Evolutionary conservation across 495 filamentous ascomycete species (phyloP).

Genomic region (Cenococcum geophilum): DNA sequence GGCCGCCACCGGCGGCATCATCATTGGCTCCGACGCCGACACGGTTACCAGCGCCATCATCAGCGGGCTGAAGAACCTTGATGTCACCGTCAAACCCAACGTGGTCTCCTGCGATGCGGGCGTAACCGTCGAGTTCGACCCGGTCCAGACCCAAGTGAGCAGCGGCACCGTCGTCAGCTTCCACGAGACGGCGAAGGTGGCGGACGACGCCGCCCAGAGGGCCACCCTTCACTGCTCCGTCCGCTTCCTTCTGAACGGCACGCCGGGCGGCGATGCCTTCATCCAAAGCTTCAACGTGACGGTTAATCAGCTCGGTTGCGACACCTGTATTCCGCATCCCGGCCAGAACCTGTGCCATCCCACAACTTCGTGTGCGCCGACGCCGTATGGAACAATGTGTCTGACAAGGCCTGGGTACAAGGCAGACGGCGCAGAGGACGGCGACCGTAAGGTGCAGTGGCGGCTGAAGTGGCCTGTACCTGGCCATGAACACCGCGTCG

Average conservation of each 20-base stretch:
- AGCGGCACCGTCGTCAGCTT: constrained; percentile 10
- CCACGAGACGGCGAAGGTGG: constrained; percentile 5
- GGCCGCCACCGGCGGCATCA: constrained; percentile 14
- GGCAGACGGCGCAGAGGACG: neutral
- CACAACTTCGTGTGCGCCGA: constrained; percentile 8
- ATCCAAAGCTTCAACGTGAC: constrained; percentile 8
- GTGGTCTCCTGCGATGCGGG: constrained; percentile 8
- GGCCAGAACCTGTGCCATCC: constrained; percentile 12
- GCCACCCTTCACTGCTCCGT: constrained; percentile 4
- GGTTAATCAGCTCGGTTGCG: constrained; percentile 6
- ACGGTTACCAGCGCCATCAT: constrained; percentile 12
- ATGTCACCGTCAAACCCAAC: constrained; percentile 16
- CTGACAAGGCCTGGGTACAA: neutral
- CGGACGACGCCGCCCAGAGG: neutral
- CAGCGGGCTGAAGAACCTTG: constrained; percentile 17
- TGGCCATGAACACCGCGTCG: neutral
- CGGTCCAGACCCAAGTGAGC: neutral
- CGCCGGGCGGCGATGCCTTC: constrained; percentile 10
- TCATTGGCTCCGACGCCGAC: constrained; percentile 9
- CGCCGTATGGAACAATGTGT: neutral
- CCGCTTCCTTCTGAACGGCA: constrained; percentile 9
- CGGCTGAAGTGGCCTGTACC: neutral
- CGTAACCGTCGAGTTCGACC: neutral
- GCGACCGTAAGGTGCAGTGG: neutral
- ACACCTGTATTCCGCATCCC: constrained; percentile 1